A percentile compares a stretch with the other conserved stretches of the same genome.
Conservation (phyloP, 345 rosid genomes). For the Cochlearia excelsa region DNA sequence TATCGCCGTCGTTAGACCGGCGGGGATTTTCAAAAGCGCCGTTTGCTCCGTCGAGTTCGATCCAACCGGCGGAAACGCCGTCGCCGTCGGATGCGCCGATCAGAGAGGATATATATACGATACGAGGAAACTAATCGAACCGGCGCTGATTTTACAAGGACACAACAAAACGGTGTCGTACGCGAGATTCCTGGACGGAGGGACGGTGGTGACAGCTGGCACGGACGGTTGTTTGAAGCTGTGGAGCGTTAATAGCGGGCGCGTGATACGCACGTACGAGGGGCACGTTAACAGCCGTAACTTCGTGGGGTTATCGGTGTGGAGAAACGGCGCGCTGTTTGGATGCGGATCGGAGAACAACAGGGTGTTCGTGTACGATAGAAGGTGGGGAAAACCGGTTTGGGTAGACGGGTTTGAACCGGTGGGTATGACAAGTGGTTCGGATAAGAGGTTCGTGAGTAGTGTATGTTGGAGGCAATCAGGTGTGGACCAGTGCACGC, state of each 20-base stretch:
- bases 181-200: conserved; percentile 47
- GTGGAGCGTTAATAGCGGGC: conserved; percentile 45
- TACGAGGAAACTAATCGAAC: conserved; percentile 49
- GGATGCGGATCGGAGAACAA: conserved; percentile 88
- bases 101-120: conserved; percentile 66
- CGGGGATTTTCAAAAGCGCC: conserved; percentile 40
- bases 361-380: conserved; percentile 75
- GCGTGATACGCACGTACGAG: conserved; percentile 53
- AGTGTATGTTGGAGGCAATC: conserved; percentile 86
- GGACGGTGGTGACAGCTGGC: conserved; percentile 50
- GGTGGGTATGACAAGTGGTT: conserved; percentile 22
- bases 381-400: conserved; percentile 73
- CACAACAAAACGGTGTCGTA: conserved; percentile 75
- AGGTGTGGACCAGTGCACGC: conserved; percentile 54
- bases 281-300: conserved; percentile 73
- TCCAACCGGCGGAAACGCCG: conserved; percentile 49
- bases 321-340: conserved; percentile 68
- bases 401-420: conserved; percentile 68
- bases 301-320: conserved; percentile 82
- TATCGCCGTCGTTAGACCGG: conserved; percentile 48
- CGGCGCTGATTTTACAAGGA: conserved; percentile 50
- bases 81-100: conserved; percentile 82
- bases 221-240: conserved; percentile 75
- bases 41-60: conserved; percentile 78
- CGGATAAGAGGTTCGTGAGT: conserved; percentile 55